Percentiles rank a stretch among this genome's conserved stretches.
Evolutionary conservation across 805 yeast species (phyloP).

Genomic region (Zygosaccharomyces lentus): DNA sequence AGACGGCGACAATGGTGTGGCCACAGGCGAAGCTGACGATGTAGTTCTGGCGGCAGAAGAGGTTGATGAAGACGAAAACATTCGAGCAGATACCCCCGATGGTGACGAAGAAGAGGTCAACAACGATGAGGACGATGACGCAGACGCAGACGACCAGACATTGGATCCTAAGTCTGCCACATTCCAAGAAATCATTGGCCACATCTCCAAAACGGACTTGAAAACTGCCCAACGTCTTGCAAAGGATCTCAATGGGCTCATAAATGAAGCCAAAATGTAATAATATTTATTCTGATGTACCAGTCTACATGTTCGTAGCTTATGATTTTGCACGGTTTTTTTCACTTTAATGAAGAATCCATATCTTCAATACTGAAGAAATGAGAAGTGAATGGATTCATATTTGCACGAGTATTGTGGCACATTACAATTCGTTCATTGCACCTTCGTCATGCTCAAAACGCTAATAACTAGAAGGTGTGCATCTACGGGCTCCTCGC

Average conservation of each 20-base stretch:
- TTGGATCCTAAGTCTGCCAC: slow-evolving; percentile 30
- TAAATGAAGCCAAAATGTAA: slow-evolving; percentile 24
- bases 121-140: slow-evolving; percentile 17
- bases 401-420: background rate
- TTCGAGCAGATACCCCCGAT: slow-evolving; percentile 22
- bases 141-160: slow-evolving; percentile 15
- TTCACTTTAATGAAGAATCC: background rate
- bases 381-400: no score
- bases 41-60: slow-evolving; percentile 33
- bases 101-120: slow-evolving; percentile 15
- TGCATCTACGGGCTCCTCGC: slow-evolving; percentile 26
- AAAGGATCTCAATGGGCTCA: slow-evolving; percentile 24
- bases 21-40: slow-evolving; percentile 33
- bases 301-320: background rate
- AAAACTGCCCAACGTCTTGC: slow-evolving; percentile 22
- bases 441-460: slow-evolving; percentile 6
- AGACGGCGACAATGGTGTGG: slow-evolving; percentile 29
- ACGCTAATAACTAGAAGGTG: slow-evolving; percentile 11
- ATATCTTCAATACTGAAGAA: background rate
- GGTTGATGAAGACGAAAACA: slow-evolving; percentile 30
- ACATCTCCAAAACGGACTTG: slow-evolving; percentile 26
- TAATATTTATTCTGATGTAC: background rate
- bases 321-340: background rate
- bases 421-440: background rate
- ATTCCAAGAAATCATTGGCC: slow-evolving; percentile 30